These are phyloP conservation scores for Chaetomium strumarium DNA, from an alignment of 2,329 filamentous ascomycete species.

Conservation along the genomic window DNA sequence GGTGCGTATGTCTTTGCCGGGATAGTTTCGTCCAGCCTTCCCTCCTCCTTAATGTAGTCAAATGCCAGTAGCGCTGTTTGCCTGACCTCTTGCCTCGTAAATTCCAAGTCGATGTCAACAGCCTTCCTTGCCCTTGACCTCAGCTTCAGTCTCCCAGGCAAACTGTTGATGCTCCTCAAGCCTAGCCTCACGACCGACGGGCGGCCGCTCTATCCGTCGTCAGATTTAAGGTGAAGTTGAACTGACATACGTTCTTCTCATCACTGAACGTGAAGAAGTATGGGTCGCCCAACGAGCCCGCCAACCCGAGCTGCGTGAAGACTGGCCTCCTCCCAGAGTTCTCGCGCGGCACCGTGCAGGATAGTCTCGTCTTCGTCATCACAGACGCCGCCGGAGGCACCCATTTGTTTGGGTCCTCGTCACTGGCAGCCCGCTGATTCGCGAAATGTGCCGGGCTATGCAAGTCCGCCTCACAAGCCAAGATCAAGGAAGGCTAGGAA, in stretches of 20 bases:
- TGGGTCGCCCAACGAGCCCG: background rate
- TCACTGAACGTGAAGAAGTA: background rate
- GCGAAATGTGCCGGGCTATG: too few relatives aligned
- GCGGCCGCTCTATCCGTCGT: background rate
- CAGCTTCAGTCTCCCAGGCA: background rate
- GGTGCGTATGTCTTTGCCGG: too few relatives aligned
- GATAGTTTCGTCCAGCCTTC: background rate
- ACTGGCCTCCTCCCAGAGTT: constrained; percentile 39
- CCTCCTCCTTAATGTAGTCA: background rate
- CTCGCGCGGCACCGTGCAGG: constrained; percentile 33
- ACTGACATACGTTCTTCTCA: background rate
- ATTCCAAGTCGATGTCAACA: background rate
- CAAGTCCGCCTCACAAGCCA: too few relatives aligned
- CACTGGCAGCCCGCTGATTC: background rate
- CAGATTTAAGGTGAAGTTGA: background rate
- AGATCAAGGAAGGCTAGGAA: too few relatives aligned
- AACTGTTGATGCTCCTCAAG: background rate
- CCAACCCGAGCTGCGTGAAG: constrained; percentile 19
- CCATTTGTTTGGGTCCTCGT: background rate
- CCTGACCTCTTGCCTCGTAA: background rate
- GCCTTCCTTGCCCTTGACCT: background rate
- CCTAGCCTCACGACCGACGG: background rate
- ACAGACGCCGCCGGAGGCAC: constrained; percentile 31
- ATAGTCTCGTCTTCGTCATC: constrained; percentile 33
- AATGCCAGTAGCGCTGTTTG: background rate